Conservation (phyloP, 306 rosid genomes). For the Carpinus fangiana region DNA sequence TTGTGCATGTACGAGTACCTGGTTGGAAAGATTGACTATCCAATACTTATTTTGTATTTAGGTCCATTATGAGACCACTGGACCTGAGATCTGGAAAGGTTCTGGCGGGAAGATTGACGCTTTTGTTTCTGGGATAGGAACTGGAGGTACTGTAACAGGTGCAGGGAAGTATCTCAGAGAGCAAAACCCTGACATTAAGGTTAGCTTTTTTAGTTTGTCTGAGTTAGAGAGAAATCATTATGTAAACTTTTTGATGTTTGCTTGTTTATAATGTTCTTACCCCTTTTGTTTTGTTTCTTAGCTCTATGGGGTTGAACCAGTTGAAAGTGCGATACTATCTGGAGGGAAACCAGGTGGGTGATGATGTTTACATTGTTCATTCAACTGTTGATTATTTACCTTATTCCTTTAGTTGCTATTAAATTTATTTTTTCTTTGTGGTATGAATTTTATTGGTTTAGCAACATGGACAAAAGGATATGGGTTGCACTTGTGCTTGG, state of each 20-base stretch:
- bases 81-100: constrained; percentile 93
- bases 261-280: neutral
- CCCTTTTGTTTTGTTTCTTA: constrained; percentile 21
- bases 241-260: constrained; percentile 1
- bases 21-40: constrained; percentile 19
- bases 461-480: neutral
- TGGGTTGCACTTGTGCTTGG: neutral
- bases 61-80: constrained; percentile 91
- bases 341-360: constrained; percentile 92
- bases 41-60: constrained; percentile 21
- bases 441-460: neutral
- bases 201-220: constrained; percentile 31
- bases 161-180: constrained; percentile 86
- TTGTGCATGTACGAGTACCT: constrained; percentile 8
- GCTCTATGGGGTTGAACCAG: constrained; percentile 87
- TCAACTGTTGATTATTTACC: neutral
- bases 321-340: constrained; percentile 82
- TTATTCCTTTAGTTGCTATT: neutral
- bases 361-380: constrained; percentile 2
- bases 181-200: constrained; percentile 81
- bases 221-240: neutral
- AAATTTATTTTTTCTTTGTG: neutral
- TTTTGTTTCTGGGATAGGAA: constrained; percentile 90
- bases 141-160: constrained; percentile 92
- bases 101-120: constrained; percentile 74